These are phyloP conservation scores for Pleurozium schreberi DNA, from an alignment of 225 moss, liverwort and hornwort genomes.

Conservation along the genomic window DNA sequence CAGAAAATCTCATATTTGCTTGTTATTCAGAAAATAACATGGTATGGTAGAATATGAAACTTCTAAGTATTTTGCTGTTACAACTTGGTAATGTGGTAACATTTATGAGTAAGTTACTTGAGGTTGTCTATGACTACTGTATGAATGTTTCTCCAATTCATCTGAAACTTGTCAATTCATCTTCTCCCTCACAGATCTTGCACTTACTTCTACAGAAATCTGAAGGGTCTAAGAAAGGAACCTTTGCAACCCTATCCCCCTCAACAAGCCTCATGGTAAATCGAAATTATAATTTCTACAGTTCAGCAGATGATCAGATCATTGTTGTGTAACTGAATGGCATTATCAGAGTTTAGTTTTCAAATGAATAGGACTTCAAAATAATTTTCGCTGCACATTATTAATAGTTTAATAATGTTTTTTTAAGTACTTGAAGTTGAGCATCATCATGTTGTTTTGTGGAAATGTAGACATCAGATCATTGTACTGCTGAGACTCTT, in stretches of 20 bases:
- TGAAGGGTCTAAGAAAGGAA: not conserved
- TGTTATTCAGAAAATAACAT: not conserved
- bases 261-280: not conserved
- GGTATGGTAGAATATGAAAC: not conserved
- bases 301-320: not conserved
- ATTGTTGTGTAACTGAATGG: not conserved
- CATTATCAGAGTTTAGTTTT: not conserved
- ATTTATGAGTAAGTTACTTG: not conserved
- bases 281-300: not conserved
- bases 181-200: not conserved
- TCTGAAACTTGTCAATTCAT: not conserved
- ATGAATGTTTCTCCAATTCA: not conserved
- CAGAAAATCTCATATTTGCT: not conserved
- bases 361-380: not conserved
- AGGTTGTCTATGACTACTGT: not conserved
- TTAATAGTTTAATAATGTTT: not conserved
- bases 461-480: not conserved
- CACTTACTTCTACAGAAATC: not conserved
- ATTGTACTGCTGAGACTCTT: conserved; percentile 1
- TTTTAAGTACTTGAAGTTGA: not conserved
- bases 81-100: not conserved
- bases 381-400: not conserved
- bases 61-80: not conserved
- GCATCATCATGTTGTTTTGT: not conserved
- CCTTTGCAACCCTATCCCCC: not conserved